phyloP scores from a whole-genome alignment of 1,284 basidiomycete species.

The Ustilago loliicola region DNA sequence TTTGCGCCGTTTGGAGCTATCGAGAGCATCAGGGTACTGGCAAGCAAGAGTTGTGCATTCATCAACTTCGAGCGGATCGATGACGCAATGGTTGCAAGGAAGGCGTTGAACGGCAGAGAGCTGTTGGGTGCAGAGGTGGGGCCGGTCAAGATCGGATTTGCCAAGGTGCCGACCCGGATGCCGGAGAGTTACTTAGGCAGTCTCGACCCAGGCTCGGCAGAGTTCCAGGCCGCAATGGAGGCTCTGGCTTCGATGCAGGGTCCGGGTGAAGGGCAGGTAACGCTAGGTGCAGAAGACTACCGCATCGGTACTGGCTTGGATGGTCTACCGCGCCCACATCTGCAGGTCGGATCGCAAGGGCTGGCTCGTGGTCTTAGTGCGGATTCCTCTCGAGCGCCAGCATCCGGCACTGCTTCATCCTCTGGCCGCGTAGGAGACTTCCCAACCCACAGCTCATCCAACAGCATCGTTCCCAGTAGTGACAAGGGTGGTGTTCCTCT shows the following conservation, averaged over 20 bases:
- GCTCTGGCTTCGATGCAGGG: slow-evolving; percentile 73
- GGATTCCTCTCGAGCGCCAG: slow-evolving; percentile 24
- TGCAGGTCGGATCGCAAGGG: slow-evolving; percentile 28
- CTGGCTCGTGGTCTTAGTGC: slow-evolving; percentile 27
- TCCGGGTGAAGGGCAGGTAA: slow-evolving; percentile 89
- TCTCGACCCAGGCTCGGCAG: slow-evolving; percentile 37
- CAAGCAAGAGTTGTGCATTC: slow-evolving; percentile 96
- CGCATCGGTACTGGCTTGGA: slow-evolving; percentile 85
- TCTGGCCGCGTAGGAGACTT: slow-evolving; percentile 73
- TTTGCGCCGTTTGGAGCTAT: slow-evolving; percentile 98
- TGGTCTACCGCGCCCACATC: slow-evolving; percentile 77
- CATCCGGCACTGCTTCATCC: slow-evolving; percentile 64
- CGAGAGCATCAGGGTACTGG: slow-evolving; percentile 92
- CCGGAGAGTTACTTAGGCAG: slow-evolving; percentile 27
- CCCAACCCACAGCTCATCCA: slow-evolving; percentile 63
- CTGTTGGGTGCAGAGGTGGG: slow-evolving; percentile 95
- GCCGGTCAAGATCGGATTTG: slow-evolving; percentile 94
- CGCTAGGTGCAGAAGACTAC: slow-evolving; percentile 93
- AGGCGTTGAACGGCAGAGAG: slow-evolving; percentile 93
- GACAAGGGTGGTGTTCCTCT: slow-evolving; percentile 69
- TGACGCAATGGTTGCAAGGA: slow-evolving; percentile 92
- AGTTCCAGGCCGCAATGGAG: slow-evolving; percentile 54
- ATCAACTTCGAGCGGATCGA: slow-evolving; percentile 97
- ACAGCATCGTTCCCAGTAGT: slow-evolving; percentile 68
- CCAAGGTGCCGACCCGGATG: slow-evolving; percentile 79